A percentile compares a stretch with the other conserved stretches of the same genome.
Evolutionary conservation across 495 filamentous ascomycete genomes (phyloP).

Genomic region (Penicillium paxilli): DNA sequence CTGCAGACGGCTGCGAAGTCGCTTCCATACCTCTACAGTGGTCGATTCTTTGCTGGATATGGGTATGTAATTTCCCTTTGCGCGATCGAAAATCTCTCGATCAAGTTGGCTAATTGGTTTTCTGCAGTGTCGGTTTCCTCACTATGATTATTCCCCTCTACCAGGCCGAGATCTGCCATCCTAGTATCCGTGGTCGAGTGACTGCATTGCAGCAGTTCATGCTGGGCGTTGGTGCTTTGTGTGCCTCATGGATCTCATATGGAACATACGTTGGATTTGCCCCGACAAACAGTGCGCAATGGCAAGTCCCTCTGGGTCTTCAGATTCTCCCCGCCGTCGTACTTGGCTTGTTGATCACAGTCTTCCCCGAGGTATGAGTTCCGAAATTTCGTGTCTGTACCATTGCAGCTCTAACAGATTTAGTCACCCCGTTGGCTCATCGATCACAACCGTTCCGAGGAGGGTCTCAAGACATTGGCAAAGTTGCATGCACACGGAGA

Average conservation of each 20-base stretch:
- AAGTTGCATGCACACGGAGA: conserved; percentile 50
- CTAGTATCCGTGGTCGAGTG: conserved; percentile 43
- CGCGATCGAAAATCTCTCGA: neutral
- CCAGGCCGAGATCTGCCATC: conserved; percentile 47
- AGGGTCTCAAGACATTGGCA: conserved; percentile 51
- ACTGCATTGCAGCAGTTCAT: conserved; percentile 47
- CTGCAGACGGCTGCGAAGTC: conserved; percentile 41
- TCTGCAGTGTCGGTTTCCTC: conserved; percentile 56
- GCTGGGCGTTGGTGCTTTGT: conserved; percentile 43
- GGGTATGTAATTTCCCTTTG: conserved; percentile 50
- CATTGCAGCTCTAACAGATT: neutral
- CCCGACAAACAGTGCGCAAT: conserved; percentile 41
- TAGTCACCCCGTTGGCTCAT: conserved; percentile 60
- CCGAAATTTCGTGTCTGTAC: neutral
- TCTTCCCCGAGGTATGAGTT: conserved; percentile 50
- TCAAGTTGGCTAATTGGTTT: neutral
- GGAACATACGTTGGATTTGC: conserved; percentile 51
- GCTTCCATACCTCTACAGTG: conserved; percentile 39
- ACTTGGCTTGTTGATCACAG: conserved; percentile 40
- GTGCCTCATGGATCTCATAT: conserved; percentile 44
- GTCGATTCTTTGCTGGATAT: conserved; percentile 45
- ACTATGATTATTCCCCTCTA: conserved; percentile 52
- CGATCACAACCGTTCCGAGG: conserved; percentile 43
- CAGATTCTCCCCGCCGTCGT: conserved; percentile 43
- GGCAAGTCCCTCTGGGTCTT: conserved; percentile 43